These are phyloP conservation scores for Leishmania mexicana DNA, from an alignment of 208 protist genomes.

Conservation along the genomic window DNA sequence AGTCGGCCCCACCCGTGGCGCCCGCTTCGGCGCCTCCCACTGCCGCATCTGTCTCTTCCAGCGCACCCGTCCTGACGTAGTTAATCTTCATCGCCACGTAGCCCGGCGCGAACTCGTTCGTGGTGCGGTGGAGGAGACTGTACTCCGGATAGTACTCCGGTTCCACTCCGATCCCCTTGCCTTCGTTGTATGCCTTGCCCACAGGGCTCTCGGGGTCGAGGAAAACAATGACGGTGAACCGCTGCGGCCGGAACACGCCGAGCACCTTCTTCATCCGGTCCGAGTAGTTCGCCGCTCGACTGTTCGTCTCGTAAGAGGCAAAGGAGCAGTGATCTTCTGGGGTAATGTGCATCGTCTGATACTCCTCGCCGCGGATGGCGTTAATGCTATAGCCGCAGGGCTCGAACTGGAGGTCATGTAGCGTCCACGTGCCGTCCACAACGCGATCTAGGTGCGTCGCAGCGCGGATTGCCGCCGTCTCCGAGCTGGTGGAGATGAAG, in stretches of 20 bases:
- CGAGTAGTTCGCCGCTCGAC: constrained; percentile 58
- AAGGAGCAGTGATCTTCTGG: constrained; percentile 94
- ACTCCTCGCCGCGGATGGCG: constrained; percentile 82
- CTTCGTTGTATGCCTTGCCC: constrained; percentile 62
- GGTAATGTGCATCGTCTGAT: constrained; percentile 96
- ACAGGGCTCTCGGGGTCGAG: constrained; percentile 79
- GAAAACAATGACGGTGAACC: constrained; percentile 90
- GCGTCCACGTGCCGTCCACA: constrained; percentile 70
- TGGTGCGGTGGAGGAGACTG: constrained; percentile 63
- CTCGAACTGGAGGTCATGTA: constrained; percentile 93
- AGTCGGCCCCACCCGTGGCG: not conserved
- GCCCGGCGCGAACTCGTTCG: constrained; percentile 83
- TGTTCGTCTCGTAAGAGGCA: constrained; percentile 95
- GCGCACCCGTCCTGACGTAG: constrained; percentile 51
- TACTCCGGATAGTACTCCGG: constrained; percentile 79
- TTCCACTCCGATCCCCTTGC: constrained; percentile 73
- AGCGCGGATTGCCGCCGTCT: constrained; percentile 71
- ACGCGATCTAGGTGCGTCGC: constrained; percentile 75
- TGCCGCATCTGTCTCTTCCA: constrained; percentile 21
- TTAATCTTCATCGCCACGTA: constrained; percentile 89
- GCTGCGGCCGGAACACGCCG: constrained; percentile 73
- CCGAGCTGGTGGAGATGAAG: constrained; percentile 63
- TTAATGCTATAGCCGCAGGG: constrained; percentile 96
- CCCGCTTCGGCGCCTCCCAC: not conserved
- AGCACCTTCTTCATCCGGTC: constrained; percentile 67